Evolutionary conservation across 202 grass and related monocot genomes (phyloP).

Genomic region (Panicum virgatum): DNA sequence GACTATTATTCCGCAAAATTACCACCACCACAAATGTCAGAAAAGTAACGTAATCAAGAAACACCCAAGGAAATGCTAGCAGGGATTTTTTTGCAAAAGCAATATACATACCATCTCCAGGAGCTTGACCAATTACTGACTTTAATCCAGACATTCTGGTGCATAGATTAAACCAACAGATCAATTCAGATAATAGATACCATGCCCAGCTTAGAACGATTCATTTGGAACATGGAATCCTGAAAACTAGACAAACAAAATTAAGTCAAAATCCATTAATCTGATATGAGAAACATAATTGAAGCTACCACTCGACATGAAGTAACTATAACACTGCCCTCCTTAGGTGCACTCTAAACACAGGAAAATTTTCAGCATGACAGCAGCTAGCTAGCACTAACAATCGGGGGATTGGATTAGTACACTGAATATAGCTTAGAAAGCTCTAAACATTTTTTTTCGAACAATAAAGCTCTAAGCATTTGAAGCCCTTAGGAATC

Average conservation of each 20-base stretch:
- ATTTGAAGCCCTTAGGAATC: slow-evolving; percentile 15
- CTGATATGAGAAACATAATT: background rate
- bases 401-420: background rate
- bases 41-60: slow-evolving; percentile 13
- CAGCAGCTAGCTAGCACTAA: background rate
- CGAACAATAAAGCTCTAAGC: slow-evolving; percentile 5
- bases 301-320: background rate
- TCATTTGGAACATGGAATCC: slow-evolving; percentile 21
- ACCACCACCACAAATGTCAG: background rate
- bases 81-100: background rate
- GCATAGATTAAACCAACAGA: slow-evolving; percentile 53
- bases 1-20: slow-evolving; percentile 7
- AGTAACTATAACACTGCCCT: background rate
- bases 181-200: slow-evolving; percentile 40
- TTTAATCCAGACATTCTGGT: slow-evolving; percentile 51
- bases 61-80: background rate
- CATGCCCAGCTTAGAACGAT: background rate
- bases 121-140: slow-evolving; percentile 41
- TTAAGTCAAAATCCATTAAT: slow-evolving; percentile 8
- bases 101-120: slow-evolving; percentile 55
- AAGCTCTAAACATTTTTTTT: slow-evolving; percentile 17
- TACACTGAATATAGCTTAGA: background rate
- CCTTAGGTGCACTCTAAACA: background rate
- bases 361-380: background rate
- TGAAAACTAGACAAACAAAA: slow-evolving; percentile 19